Conservation (phyloP, 257 asterid genomes). For the Forsythia suspensa region DNA sequence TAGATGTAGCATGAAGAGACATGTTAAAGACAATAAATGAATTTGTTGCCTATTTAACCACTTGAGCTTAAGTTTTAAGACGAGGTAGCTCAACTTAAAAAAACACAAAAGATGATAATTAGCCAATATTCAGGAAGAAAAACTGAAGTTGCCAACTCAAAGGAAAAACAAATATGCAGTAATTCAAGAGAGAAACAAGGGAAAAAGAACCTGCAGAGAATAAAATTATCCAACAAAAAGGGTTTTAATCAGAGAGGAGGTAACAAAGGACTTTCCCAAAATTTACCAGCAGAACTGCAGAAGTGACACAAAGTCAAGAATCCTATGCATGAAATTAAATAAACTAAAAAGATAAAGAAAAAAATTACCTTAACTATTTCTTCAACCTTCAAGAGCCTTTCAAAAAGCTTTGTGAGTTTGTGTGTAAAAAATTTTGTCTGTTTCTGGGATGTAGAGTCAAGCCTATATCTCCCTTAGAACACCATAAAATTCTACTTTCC, state of each 20-base stretch:
- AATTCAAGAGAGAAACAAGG: neutral
- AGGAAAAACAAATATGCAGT: neutral
- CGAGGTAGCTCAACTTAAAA: too few species aligned
- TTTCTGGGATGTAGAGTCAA: conserved; percentile 17
- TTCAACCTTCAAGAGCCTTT: conserved; percentile 43
- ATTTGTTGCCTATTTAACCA: neutral
- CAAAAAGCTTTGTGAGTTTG: conserved; percentile 39
- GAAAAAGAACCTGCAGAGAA: too few species aligned
- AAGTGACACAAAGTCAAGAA: neutral
- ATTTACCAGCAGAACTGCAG: neutral
- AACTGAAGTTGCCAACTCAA: neutral
- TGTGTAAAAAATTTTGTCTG: conserved; percentile 8
- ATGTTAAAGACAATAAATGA: neutral
- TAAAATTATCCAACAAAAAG: too few species aligned
- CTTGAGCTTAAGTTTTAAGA: neutral
- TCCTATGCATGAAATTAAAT: conserved; percentile 20
- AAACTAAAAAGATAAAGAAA: neutral
- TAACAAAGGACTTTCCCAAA: neutral
- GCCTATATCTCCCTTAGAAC: conserved; percentile 34
- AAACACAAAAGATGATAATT: too few species aligned
- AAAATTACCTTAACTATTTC: conserved; percentile 40
- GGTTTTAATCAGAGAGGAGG: neutral
- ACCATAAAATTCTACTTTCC: conserved; percentile 27
- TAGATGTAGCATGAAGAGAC: neutral
- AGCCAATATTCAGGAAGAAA: neutral